A percentile compares a stretch with the other conserved stretches of the same genome.
phyloP scores from a whole-genome alignment of 768 basidiomycete genomes.

The Tylopilus vinaceipallidus region DNA sequence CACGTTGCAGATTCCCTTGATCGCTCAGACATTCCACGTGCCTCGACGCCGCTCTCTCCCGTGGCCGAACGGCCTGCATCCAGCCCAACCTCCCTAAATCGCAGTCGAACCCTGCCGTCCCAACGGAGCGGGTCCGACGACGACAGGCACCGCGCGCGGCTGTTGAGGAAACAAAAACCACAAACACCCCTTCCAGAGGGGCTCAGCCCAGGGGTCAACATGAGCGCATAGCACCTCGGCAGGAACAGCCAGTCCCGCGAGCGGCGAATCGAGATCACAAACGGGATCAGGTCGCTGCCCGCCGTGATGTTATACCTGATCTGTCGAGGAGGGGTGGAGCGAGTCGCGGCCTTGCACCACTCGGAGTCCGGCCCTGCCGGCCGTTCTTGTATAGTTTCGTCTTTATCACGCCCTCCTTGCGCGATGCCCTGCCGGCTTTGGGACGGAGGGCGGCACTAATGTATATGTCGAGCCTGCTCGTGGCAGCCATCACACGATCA shows the following conservation, averaged over 20 bases:
- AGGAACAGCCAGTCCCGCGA: neutral
- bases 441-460: neutral
- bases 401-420: no score
- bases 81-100: conserved; percentile 33
- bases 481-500: neutral
- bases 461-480: conserved; percentile 1
- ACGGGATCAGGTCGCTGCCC: neutral
- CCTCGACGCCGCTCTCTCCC: conserved; percentile 43
- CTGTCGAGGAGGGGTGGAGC: conserved; percentile 17
- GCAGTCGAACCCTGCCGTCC: conserved; percentile 65
- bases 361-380: conserved; percentile 14
- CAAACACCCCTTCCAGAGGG: conserved; percentile 33
- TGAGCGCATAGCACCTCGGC: conserved; percentile 18
- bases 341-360: conserved; percentile 3
- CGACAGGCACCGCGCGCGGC: conserved; percentile 36
- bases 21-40: conserved; percentile 24
- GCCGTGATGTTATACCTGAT: conserved; percentile 10
- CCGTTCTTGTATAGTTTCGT: conserved; percentile 8
- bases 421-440: neutral
- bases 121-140: conserved; percentile 30
- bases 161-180: conserved; percentile 53
- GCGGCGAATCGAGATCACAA: neutral
- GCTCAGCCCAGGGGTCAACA: conserved; percentile 19
- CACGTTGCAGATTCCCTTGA: conserved; percentile 19
- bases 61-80: conserved; percentile 44